A percentile compares a stretch with the other conserved stretches of the same genome.
phyloP scores from a whole-genome alignment of 371 early-diverging fungal genomes.

The Saksenaea oblongispora region DNA sequence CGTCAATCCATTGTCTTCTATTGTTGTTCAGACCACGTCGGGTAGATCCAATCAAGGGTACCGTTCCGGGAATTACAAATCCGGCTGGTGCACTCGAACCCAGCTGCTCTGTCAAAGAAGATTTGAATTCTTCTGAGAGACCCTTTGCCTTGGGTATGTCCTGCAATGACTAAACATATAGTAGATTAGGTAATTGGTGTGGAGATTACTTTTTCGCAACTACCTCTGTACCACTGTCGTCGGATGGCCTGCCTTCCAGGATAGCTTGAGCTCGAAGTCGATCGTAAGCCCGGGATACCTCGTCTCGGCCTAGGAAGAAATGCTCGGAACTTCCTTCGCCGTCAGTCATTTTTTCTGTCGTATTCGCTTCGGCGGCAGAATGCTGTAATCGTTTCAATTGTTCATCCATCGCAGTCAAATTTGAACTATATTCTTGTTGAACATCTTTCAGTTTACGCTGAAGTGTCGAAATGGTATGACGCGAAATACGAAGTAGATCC shows the following conservation, averaged over 20 bases:
- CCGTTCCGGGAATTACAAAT: slow-evolving; percentile 48
- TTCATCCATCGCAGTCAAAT: slow-evolving; percentile 67
- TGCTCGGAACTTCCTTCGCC: slow-evolving; percentile 16
- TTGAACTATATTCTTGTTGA: slow-evolving; percentile 65
- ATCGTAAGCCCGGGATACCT: slow-evolving; percentile 42
- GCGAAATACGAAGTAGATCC: slow-evolving; percentile 76
- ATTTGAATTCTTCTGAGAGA: slow-evolving; percentile 40
- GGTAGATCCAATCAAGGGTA: slow-evolving; percentile 43
- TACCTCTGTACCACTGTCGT: slow-evolving; percentile 10
- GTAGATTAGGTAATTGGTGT: neutral
- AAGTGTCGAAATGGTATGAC: slow-evolving; percentile 78
- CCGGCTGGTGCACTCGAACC: slow-evolving; percentile 32
- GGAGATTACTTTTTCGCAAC: neutral
- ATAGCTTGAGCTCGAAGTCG: slow-evolving; percentile 46
- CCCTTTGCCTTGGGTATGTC: slow-evolving; percentile 46
- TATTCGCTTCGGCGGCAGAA: slow-evolving; percentile 60
- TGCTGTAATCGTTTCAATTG: slow-evolving; percentile 69
- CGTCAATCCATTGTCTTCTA: slow-evolving; percentile 18
- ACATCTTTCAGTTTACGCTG: slow-evolving; percentile 72
- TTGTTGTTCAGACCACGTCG: slow-evolving; percentile 26
- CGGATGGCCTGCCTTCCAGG: slow-evolving; percentile 39
- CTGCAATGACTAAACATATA: slow-evolving; percentile 6
- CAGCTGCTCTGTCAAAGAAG: slow-evolving; percentile 35
- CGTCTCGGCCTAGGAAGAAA: slow-evolving; percentile 29
- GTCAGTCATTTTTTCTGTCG: slow-evolving; percentile 33